phyloP scores from a whole-genome alignment of 805 yeast genomes.

The Saccharomycopsis amapae region DNA sequence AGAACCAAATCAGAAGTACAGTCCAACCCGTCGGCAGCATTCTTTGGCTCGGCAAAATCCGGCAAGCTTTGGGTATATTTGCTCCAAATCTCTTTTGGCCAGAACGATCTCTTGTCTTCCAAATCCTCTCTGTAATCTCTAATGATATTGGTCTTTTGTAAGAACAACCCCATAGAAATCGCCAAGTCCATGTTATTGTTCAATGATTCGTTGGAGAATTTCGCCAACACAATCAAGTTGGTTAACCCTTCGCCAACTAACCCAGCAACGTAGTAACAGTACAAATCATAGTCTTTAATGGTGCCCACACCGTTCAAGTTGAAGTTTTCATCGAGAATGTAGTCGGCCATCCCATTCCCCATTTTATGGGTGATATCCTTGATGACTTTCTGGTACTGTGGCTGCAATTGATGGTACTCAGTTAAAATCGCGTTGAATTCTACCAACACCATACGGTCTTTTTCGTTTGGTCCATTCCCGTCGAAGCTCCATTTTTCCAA shows the following conservation, averaged over 20 bases:
- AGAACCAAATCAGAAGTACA: constrained; percentile 79
- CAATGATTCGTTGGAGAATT: constrained; percentile 52
- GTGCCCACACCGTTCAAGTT: constrained; percentile 75
- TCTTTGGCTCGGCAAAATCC: constrained; percentile 48
- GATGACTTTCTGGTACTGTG: constrained; percentile 71
- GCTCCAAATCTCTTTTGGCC: constrained; percentile 94
- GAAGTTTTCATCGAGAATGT: constrained; percentile 68
- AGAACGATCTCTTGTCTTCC: constrained; percentile 86
- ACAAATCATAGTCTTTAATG: constrained; percentile 73
- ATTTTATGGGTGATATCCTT: constrained; percentile 70
- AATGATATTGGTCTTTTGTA: constrained; percentile 93
- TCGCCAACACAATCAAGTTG: constrained; percentile 67
- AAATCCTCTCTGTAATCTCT: constrained; percentile 92
- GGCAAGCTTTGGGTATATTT: constrained; percentile 61
- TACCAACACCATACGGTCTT: constrained; percentile 74
- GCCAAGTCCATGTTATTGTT: constrained; percentile 47
- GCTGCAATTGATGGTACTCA: constrained; percentile 67
- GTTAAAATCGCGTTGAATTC: constrained; percentile 63
- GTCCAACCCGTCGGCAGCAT: constrained; percentile 48
- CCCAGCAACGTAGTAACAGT: constrained; percentile 97
- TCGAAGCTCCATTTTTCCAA: constrained; percentile 73
- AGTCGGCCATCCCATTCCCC: constrained; percentile 99
- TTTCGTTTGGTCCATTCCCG: constrained; percentile 68
- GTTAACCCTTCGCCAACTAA: constrained; percentile 95
- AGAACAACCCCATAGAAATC: constrained; percentile 87